Percentiles rank a stretch among this genome's conserved stretches.
Evolutionary conservation across 148 eudicot species (phyloP).

Genomic region (Chenopodium suecicum): DNA sequence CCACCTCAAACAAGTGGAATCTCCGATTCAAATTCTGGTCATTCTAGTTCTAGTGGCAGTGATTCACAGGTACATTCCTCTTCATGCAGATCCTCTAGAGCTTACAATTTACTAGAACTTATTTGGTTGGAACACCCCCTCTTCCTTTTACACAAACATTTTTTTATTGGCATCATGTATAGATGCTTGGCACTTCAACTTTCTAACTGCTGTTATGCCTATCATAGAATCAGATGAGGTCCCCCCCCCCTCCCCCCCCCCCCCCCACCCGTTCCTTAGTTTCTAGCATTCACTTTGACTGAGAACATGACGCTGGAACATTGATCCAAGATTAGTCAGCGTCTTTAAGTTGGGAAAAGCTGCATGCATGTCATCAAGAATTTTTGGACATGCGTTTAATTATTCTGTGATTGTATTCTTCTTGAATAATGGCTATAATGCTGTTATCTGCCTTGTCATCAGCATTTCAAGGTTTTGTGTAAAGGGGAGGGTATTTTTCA

Average conservation of each 20-base stretch:
- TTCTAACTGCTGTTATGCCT: neutral
- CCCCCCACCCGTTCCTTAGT: neutral
- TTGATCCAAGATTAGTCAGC: neutral
- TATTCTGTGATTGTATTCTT: neutral
- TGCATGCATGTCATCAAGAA: neutral
- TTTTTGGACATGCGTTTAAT: neutral
- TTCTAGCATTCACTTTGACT: neutral
- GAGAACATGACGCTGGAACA: neutral
- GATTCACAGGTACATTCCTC: conserved; percentile 66
- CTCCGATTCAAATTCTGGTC: conserved; percentile 63
- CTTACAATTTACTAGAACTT: neutral
- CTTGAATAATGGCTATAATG: neutral
- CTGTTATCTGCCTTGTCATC: neutral
- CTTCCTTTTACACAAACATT: neutral
- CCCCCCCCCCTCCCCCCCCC: too few species aligned
- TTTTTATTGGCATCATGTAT: neutral
- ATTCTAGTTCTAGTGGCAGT: conserved; percentile 78
- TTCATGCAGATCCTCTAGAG: neutral
- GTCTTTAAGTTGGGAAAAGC: neutral
- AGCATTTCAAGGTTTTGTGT: neutral
- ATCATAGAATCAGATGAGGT: neutral
- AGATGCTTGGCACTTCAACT: neutral
- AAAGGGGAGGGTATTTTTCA: neutral
- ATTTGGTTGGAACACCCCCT: neutral
- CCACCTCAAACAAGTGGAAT: conserved; percentile 78